phyloP scores from a whole-genome alignment of 2,329 filamentous ascomycete species.

The Thielaviopsis cerberus region DNA sequence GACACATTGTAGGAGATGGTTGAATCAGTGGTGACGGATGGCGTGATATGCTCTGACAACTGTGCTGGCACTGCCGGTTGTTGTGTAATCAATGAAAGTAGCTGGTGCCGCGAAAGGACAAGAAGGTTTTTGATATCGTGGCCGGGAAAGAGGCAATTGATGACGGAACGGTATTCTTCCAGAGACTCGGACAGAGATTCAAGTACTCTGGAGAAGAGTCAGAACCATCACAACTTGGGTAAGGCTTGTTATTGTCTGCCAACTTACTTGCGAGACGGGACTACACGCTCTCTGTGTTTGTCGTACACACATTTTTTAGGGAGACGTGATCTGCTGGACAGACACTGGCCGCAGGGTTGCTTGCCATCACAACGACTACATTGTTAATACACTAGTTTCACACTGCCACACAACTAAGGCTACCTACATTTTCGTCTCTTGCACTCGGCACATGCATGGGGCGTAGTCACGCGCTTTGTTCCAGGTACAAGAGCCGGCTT shows the following conservation, averaged over 20 bases:
- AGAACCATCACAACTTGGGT: conserved; percentile 13
- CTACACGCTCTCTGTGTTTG: conserved; percentile 57
- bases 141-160: conserved; percentile 43
- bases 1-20: conserved; percentile 30
- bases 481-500: conserved; percentile 22
- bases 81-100: conserved; percentile 38
- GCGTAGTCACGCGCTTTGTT: conserved; percentile 34
- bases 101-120: conserved; percentile 38
- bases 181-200: conserved; percentile 45
- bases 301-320: conserved; percentile 65
- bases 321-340: conserved; percentile 49
- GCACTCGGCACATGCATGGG: conserved; percentile 56
- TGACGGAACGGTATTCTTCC: conserved; percentile 45
- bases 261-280: conserved; percentile 58
- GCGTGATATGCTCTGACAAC: conserved; percentile 32
- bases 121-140: conserved; percentile 33
- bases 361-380: conserved; percentile 54
- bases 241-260: not conserved
- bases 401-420: not conserved
- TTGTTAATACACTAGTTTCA: not conserved
- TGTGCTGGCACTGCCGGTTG: conserved; percentile 22
- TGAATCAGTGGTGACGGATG: conserved; percentile 31
- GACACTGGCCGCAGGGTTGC: conserved; percentile 65
- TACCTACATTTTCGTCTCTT: conserved; percentile 56
- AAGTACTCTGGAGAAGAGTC: conserved; percentile 26